Percentiles rank a stretch among this genome's conserved stretches.
Conservation (phyloP, 768 basidiomycete species). For the Holtermanniella nyarrowii region DNA sequence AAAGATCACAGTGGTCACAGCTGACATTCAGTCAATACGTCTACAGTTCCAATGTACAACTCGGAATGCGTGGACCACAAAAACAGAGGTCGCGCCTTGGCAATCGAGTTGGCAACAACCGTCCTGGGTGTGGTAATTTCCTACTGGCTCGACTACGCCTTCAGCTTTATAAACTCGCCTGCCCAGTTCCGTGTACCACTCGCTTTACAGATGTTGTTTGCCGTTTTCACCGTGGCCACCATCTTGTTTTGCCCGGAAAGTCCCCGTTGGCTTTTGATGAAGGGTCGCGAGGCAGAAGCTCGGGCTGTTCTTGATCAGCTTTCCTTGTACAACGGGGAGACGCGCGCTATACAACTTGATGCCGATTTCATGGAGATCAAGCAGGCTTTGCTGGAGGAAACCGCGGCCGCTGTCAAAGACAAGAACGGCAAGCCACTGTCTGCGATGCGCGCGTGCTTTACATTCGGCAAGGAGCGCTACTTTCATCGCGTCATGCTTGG, state of each 20-base stretch:
- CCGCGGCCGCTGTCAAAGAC: conserved; percentile 3
- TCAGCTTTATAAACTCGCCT: conserved; percentile 2
- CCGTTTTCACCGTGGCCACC: conserved; percentile 43
- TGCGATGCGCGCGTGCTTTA: conserved; percentile 11
- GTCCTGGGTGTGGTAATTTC: conserved; percentile 15
- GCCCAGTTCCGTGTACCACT: conserved; percentile 3
- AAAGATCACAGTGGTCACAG: no score
- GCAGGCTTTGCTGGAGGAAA: conserved; percentile 8
- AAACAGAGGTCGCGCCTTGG: conserved; percentile 11
- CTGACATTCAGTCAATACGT: conserved; percentile 19
- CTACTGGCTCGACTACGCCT: conserved; percentile 11
- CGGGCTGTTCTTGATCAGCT: conserved; percentile 17
- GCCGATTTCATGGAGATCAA: conserved; percentile 6
- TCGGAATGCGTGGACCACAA: conserved; percentile 9
- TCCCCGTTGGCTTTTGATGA: conserved; percentile 44
- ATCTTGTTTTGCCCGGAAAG: conserved; percentile 68
- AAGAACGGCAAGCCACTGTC: conserved; percentile 13
- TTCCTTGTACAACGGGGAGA: conserved; percentile 2
- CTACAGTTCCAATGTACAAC: conserved; percentile 17
- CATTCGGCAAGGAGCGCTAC: conserved; percentile 12
- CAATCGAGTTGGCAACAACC: conserved; percentile 18
- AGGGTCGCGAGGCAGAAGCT: conserved; percentile 12
- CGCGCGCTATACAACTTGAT: neutral
- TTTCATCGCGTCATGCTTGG: conserved; percentile 18
- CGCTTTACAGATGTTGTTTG: conserved; percentile 9